phyloP scores from a whole-genome alignment of 2,329 filamentous ascomycete genomes.

The Alternaria novae-zelandiae region DNA sequence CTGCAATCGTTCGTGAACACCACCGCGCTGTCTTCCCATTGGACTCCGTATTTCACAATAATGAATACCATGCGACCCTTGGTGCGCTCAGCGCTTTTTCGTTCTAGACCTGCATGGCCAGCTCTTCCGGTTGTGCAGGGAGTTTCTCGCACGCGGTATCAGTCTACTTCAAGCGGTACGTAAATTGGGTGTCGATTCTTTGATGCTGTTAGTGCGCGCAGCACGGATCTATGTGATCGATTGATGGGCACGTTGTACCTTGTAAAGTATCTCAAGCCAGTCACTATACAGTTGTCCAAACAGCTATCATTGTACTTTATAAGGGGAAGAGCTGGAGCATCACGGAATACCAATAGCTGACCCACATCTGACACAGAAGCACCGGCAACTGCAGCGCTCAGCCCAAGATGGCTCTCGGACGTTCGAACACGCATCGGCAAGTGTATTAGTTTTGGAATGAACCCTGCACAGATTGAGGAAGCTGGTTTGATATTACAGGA shows the following conservation, averaged over 20 bases:
- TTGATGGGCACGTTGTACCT: background rate
- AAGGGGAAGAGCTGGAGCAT: background rate
- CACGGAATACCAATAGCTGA: background rate
- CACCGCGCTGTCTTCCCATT: background rate
- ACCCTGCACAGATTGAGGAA: conserved; percentile 61
- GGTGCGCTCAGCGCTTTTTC: conserved; percentile 18
- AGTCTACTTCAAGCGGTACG: conserved; percentile 12
- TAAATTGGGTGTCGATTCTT: background rate
- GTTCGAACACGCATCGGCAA: conserved; percentile 72
- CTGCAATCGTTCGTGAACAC: background rate
- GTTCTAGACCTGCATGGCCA: background rate
- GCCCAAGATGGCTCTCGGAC: conserved; percentile 72
- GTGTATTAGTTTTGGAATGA: conserved; percentile 76
- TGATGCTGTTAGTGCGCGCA: background rate
- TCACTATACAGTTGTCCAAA: background rate
- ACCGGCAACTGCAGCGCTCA: conserved; percentile 14
- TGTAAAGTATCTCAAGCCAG: background rate
- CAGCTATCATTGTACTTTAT: background rate
- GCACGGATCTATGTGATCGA: background rate
- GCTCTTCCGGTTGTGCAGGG: background rate
- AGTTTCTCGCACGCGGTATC: background rate
- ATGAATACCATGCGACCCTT: conserved; percentile 26
- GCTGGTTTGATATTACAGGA: conserved; percentile 66
- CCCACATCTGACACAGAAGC: background rate
- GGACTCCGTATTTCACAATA: background rate